These are phyloP conservation scores for Suillus subaureus DNA, from an alignment of 768 basidiomycete species.

Conservation along the genomic window DNA sequence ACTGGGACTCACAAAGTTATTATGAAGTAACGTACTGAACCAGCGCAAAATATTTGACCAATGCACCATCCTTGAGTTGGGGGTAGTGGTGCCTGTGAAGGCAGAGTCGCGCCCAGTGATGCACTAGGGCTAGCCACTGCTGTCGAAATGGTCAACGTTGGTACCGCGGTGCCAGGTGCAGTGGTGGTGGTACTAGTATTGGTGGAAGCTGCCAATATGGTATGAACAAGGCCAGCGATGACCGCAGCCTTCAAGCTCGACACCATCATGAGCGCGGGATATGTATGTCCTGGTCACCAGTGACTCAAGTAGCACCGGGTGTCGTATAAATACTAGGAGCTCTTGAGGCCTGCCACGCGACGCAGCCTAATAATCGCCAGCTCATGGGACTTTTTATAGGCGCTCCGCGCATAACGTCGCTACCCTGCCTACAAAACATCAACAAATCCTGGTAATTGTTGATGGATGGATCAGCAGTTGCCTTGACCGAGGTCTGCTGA, in stretches of 20 bases:
- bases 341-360: background rate
- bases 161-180: constrained; percentile 21
- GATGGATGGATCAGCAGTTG: background rate
- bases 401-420: background rate
- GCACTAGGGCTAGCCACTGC: constrained; percentile 66
- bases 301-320: background rate
- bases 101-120: constrained; percentile 51
- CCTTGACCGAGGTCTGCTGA: background rate
- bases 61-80: constrained; percentile 79
- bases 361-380: background rate
- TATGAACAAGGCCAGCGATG: constrained; percentile 18
- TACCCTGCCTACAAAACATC: background rate
- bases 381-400: constrained; percentile 3
- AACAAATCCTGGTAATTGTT: background rate
- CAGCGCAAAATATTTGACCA: constrained; percentile 79
- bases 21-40: constrained; percentile 49
- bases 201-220: constrained; percentile 20
- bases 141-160: constrained; percentile 54
- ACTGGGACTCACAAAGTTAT: background rate
- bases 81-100: constrained; percentile 65
- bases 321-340: background rate
- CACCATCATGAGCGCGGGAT: constrained; percentile 29
- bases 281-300: background rate
- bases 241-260: constrained; percentile 17
- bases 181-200: constrained; percentile 10